Base-by-base conservation (phyloP, 345 rosid genomes). In the Moricandia moricandioides region DNA sequence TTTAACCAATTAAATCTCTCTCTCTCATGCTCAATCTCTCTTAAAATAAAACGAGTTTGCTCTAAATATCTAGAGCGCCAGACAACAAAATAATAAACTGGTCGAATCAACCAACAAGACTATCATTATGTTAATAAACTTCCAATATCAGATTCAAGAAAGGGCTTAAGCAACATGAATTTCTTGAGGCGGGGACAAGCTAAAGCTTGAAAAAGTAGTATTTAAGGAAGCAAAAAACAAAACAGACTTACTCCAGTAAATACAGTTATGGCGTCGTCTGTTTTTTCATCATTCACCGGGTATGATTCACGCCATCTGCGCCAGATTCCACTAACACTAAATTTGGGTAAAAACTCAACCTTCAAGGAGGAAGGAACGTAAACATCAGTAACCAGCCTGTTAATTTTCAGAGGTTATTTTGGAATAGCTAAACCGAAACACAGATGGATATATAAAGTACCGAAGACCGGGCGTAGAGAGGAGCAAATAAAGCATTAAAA, bases 291-390 rank as follows among this genome's bases (percentile, higher is more conserved):
- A 74, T 86, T 82, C 39, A 67, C 10, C 7, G 87, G 90, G 86
- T 87, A 90, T 62, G 96, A 91, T 74, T 95, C 97, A 37, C 85
- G 86, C 95, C 93, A 95, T 82, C 97, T 92, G 76, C 88, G 85
- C 99, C 99, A 95, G 78, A 90, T 81, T 79, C 93, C 92, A 52
- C 96, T 82, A 75, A 92, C 99, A 59, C 99, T 95, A 82, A 95
- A 92, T 79, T 92, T 95, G 67, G 97, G 91, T 84, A 92, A 75
- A 80, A 95, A 92, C 80, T 95, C 99, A 72, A 95, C 97, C 99
- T 95, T 81, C 82, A 86, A 74, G 56, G 71, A 78, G 30, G 29
- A 18, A 78, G 30, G 29, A 18, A 67, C 2, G 47, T 49, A 33
- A 58, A 69, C 65, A 45, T 54, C 34, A 55, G 45, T 31, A 31